Percentiles rank a stretch among this genome's conserved stretches.
Evolutionary conservation across 345 rosid genomes (phyloP).

Genomic region (Camelina neglecta): DNA sequence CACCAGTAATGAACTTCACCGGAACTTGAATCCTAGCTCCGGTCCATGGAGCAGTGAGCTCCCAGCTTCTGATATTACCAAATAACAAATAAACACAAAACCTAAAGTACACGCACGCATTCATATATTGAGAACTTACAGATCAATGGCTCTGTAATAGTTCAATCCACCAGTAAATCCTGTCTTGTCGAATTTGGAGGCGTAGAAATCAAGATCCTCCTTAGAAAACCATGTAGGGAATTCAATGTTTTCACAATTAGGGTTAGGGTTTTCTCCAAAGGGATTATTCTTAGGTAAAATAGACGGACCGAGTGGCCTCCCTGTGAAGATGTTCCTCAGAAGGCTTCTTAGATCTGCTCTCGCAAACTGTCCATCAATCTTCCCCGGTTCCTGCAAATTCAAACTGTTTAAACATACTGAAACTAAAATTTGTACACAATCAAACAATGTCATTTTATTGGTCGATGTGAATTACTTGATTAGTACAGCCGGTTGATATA

Average conservation of each 20-base stretch:
- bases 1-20: conserved; percentile 69
- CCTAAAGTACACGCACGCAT: not conserved
- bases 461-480: not conserved
- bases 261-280: conserved; percentile 36
- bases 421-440: not conserved
- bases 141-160: conserved; percentile 78
- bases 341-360: conserved; percentile 47
- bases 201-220: conserved; percentile 61
- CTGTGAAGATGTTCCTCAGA: conserved; percentile 50
- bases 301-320: conserved; percentile 54
- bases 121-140: conserved; percentile 48
- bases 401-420: not conserved
- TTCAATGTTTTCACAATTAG: conserved; percentile 16
- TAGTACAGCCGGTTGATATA: not conserved
- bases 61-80: conserved; percentile 65
- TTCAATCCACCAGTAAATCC: conserved; percentile 80
- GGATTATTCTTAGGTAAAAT: conserved; percentile 55
- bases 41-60: conserved; percentile 72
- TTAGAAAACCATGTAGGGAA: conserved; percentile 75
- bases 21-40: conserved; percentile 61
- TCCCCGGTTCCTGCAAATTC: conserved; percentile 58
- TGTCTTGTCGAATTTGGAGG: conserved; percentile 48
- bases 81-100: not conserved
- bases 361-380: conserved; percentile 61
- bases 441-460: not conserved